These are phyloP conservation scores for Tranzscheliella williamsii DNA, from an alignment of 1,284 basidiomycete genomes.

Conservation along the genomic window DNA sequence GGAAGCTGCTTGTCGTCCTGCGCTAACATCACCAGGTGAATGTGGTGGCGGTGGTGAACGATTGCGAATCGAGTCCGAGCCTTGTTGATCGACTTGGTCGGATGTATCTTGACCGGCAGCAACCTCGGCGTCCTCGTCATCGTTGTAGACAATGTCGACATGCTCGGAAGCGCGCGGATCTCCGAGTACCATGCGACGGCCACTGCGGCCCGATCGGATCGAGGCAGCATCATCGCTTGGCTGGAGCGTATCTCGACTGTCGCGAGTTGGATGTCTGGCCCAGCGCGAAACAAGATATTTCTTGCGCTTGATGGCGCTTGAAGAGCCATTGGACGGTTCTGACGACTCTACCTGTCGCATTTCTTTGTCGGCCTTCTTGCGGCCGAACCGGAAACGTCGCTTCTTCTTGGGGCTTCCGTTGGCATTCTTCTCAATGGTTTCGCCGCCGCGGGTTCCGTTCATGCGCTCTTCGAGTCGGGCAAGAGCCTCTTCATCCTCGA, in stretches of 20 bases:
- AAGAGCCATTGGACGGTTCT: slow-evolving; percentile 31
- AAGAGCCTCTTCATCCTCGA: slow-evolving; percentile 43
- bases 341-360: slow-evolving; percentile 9
- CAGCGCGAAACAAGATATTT: slow-evolving; percentile 30
- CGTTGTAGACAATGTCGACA: slow-evolving; percentile 31
- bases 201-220: slow-evolving; percentile 12
- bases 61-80: no score
- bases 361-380: slow-evolving; percentile 17
- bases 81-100: no score
- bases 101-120: no score
- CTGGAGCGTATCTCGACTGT: slow-evolving; percentile 5
- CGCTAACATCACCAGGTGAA: slow-evolving; percentile 6
- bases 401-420: slow-evolving; percentile 7
- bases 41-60: slow-evolving; percentile 35
- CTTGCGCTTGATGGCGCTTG: slow-evolving; percentile 24
- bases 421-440: slow-evolving; percentile 11
- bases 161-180: slow-evolving; percentile 9
- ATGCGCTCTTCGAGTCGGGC: slow-evolving; percentile 34
- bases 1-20: background rate
- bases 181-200: slow-evolving; percentile 9
- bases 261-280: slow-evolving; percentile 4
- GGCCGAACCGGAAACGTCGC: slow-evolving; percentile 10
- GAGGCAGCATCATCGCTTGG: slow-evolving; percentile 27
- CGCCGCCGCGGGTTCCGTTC: slow-evolving; percentile 20
- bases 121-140: no score